Percentiles rank a stretch among this genome's conserved stretches.
phyloP scores from a whole-genome alignment of 1,139 yeast genomes.

The Blastobotrys raffinosifermentans region DNA sequence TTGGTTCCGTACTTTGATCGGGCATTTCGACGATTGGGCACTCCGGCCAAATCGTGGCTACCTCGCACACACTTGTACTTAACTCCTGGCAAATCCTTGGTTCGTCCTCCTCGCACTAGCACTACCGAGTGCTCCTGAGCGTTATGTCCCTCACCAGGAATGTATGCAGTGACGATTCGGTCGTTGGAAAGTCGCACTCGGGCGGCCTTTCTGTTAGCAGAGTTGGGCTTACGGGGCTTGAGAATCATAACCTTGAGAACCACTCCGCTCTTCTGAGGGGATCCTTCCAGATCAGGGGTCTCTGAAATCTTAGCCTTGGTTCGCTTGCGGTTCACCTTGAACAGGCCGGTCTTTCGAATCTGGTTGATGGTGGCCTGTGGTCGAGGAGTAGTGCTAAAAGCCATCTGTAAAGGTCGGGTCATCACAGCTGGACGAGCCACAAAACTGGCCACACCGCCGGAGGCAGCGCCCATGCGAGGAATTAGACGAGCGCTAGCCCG shows the following conservation, averaged over 20 bases:
- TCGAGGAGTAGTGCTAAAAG: constrained; percentile 6
- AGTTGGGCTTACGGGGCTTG: constrained; percentile 97
- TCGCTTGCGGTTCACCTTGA: constrained; percentile 32
- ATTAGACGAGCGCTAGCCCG: too few relatives aligned
- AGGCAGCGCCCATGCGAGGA: too few relatives aligned
- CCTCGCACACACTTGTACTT: constrained; percentile 94
- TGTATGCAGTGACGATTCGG: constrained; percentile 81
- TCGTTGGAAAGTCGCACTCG: constrained; percentile 93
- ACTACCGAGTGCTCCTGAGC: constrained; percentile 98
- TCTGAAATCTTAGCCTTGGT: constrained; percentile 48
- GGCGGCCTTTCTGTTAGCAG: constrained; percentile 95
- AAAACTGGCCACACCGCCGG: too few relatives aligned
- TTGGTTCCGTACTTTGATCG: constrained; percentile 94
- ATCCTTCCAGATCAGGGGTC: constrained; percentile 75
- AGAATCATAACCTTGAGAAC: constrained; percentile 91
- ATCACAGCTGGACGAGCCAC: too few relatives aligned
- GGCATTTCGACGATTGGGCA: constrained; percentile 83
- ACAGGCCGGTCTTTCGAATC: constrained; percentile 27
- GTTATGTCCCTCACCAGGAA: constrained; percentile 98
- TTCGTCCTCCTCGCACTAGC: constrained; percentile 93
- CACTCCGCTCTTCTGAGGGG: constrained; percentile 89
- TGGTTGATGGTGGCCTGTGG: constrained; percentile 27
- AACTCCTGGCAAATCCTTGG: constrained; percentile 98
- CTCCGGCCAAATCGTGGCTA: constrained; percentile 88
- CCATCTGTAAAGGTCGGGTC: too few relatives aligned